Evolutionary conservation across 345 rosid species (phyloP), one percentile per base, ranked within the genome.

Genomic region (Rhodomyrtus tomentosa): DNA sequence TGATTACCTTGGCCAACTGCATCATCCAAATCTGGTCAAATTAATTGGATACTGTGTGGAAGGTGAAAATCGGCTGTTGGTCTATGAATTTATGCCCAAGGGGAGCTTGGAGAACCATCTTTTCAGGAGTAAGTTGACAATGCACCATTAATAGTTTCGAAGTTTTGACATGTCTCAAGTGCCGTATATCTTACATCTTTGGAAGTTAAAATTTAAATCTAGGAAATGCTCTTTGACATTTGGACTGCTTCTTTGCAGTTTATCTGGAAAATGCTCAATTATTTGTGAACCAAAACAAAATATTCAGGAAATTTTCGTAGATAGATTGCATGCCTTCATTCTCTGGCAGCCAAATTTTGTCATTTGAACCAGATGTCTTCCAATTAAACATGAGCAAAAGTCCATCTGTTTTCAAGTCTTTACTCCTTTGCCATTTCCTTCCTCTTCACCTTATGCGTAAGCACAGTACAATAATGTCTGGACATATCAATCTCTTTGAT

Each of bases 31-130:
- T 90, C 95, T 96, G 82, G 99, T 96, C 62, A 95, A 94, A 85
- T 90, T 96, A 86, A 89, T 96, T 88, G 99, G 99, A 7, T 96
- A 91, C 88, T 94, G 99, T 84, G 89, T 90, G 48, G 99, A 94
- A 74, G 99, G 95, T 25, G 97, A 96, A 87, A 89, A 93, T 88
- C 90, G 96, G 83, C 95, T 95, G 80, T 83, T 96, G 84, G 98
- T 95, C 76, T 96, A 96, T 45, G 98, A 96, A 87, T 96, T 95
- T 89, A 92, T 96, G 98, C 95, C 98, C 15, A 95, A 95, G 88
- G 99, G 99, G 85, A 95, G 99, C 90, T 89, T 96, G 83, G 99
- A 96, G 93, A 96, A 96, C 84, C 91, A 87, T 83, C 89, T 96
- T 58, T 93, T 91, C 40, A 87, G 88, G 90, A 89, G 95, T 93